Percentiles rank a stretch among this genome's conserved stretches.
Evolutionary conservation across 257 asterid genomes (phyloP).

Genomic region (Ballota nigra): DNA sequence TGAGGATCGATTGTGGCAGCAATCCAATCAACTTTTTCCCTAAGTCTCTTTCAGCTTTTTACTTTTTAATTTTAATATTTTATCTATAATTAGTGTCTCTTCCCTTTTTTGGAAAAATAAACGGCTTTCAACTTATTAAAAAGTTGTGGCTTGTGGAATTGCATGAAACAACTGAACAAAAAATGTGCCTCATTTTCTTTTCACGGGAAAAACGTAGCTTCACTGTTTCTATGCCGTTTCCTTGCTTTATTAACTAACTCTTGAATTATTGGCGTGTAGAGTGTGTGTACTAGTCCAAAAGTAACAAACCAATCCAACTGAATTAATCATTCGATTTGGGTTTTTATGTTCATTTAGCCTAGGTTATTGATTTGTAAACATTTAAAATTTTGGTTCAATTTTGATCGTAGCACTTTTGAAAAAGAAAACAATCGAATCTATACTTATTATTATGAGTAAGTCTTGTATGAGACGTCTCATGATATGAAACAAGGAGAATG

Average conservation of each 20-base stretch:
- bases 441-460: no score
- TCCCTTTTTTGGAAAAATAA: conserved; percentile 3
- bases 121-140: background rate
- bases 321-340: no score
- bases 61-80: background rate
- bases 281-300: no score
- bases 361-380: no score
- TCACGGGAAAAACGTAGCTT: conserved; percentile 15
- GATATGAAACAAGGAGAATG: no score
- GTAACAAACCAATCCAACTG: no score
- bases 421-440: no score
- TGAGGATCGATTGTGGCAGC: background rate
- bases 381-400: no score
- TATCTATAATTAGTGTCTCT: background rate
- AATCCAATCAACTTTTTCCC: conserved; percentile 3
- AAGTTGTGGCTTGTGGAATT: conserved; percentile 1
- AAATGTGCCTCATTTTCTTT: background rate
- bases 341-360: no score
- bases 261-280: no score
- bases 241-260: background rate
- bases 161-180: conserved; percentile 11
- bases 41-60: background rate
- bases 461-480: no score
- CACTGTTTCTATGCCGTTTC: background rate
- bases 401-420: no score